Percentiles rank a stretch among this genome's conserved stretches.
phyloP scores from a whole-genome alignment of 78 protist genomes.

The Dictyostelium citrinum region DNA sequence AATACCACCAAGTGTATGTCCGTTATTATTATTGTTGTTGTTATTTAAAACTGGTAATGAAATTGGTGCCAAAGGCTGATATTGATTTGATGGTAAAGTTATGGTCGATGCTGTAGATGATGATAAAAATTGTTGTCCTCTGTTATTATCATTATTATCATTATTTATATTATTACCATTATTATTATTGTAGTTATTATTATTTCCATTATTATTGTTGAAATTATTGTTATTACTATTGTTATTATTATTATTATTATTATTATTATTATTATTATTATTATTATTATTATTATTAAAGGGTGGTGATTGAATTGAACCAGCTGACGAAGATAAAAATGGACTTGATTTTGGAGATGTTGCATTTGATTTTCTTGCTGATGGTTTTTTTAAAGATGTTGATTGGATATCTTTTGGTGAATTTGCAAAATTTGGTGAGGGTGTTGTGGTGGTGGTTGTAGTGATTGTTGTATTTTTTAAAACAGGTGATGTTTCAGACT shows the following conservation, averaged over 20 bases:
- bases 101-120: constrained; percentile 1
- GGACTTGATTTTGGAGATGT: constrained; percentile 44
- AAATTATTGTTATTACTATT: not conserved
- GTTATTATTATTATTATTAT: not conserved
- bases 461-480: not conserved
- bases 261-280: not conserved
- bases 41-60: not conserved
- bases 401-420: not conserved
- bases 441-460: constrained; percentile 18
- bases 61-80: not conserved
- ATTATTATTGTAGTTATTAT: not conserved
- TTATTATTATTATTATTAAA: no score
- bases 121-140: not conserved
- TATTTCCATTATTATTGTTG: not conserved
- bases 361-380: constrained; percentile 4
- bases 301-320: constrained; percentile 9
- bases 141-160: not conserved
- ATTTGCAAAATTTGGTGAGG: not conserved
- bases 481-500: not conserved
- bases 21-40: not conserved
- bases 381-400: constrained; percentile 29
- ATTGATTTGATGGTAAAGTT: not conserved
- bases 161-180: not conserved
- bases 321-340: constrained; percentile 36
- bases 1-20: not conserved